phyloP scores from a whole-genome alignment of 1,284 basidiomycete genomes.

The Macrocystidia cucumis region DNA sequence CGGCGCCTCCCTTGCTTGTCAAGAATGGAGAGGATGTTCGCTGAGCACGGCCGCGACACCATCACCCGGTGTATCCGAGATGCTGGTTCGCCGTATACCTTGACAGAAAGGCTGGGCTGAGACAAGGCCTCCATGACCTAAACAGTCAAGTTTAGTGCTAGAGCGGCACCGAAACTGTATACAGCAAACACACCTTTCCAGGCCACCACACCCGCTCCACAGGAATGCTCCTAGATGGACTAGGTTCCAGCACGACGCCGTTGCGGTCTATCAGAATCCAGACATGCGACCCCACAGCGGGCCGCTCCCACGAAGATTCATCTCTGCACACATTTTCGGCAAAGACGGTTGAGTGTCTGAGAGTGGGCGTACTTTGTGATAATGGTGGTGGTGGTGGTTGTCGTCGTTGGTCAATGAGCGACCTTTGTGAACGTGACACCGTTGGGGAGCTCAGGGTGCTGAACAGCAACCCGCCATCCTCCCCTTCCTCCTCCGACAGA shows the following conservation, averaged over 20 bases:
- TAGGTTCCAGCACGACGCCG: slow-evolving; percentile 21
- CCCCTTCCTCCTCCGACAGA: too few species aligned
- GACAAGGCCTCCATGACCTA: slow-evolving; percentile 11
- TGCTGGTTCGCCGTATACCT: slow-evolving; percentile 14
- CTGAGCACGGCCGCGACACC: slow-evolving; percentile 17
- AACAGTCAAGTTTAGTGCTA: slow-evolving; percentile 1
- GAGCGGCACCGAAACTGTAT: slow-evolving; percentile 4
- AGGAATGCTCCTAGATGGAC: slow-evolving; percentile 13
- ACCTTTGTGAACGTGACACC: too few species aligned
- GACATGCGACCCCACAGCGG: slow-evolving; percentile 24
- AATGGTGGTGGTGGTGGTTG: too few species aligned
- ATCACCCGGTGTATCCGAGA: slow-evolving; percentile 12
- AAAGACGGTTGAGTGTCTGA: slow-evolving; percentile 5
- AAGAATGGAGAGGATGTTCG: slow-evolving; percentile 21
- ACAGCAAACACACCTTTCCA: slow-evolving; percentile 27
- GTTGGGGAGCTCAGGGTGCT: too few species aligned
- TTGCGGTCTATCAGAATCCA: slow-evolving; percentile 32
- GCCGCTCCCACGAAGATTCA: slow-evolving; percentile 14
- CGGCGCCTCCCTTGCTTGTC: slow-evolving; percentile 15
- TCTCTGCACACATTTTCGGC: too few species aligned
- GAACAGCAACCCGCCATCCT: too few species aligned
- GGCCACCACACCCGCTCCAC: slow-evolving; percentile 43
- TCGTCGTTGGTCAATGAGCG: too few species aligned
- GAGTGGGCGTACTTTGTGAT: slow-evolving; percentile 2
- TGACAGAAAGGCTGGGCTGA: slow-evolving; percentile 17